Evolutionary conservation across 768 basidiomycete genomes (phyloP), one percentile per base, ranked within the genome.

Genomic region (Melanogaster broomeanus): DNA sequence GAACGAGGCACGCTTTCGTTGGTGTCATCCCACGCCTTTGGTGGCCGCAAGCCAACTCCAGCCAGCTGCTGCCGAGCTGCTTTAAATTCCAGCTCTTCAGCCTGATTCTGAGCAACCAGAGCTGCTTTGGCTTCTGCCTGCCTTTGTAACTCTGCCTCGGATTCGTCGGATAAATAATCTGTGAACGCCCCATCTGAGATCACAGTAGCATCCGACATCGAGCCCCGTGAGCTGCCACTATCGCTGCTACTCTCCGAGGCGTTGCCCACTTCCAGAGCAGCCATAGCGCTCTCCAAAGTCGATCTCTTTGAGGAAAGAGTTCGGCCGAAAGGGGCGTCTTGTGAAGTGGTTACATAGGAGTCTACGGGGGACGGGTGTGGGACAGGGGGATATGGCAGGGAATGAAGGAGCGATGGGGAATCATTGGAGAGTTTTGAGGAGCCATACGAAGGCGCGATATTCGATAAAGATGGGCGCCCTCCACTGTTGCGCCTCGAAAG

Each of bases 131-230:
- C 83, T 62, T 93, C 91, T 5, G 90, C 90, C 68, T 93, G 90
- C 52, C 88, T 77, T 69, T 93, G 90, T 48, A 93, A 69, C 65
- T 93, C 90, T 24, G 84, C 89, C 62, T 93, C 90, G n/a, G 90
- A 92, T 70, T 93, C 90, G 63, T 92, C 90, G n/a, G 90, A 92
- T 27, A 92, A 71, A 66, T 93, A 93, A 65, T 93, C 91, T 12
- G 91, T 93, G 63, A 93, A 93, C 15, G 83, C 89, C 12, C 90
- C 90, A 58, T 92, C 90, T 9, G 90, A 91, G 4, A 86, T 90
- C 49, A 92, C 78, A 4, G 91, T 92, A 52, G 82, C 82, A 64
- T 88, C 87, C 3, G 85, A 83, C 62, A 82, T 58, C 18, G 84
- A 85, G 33, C 83, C 81, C 15, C 72, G 65, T 15, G 70, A 72